Base-by-base conservation (phyloP, 106 monocot species). In the Phalaenopsis aphrodite region DNA sequence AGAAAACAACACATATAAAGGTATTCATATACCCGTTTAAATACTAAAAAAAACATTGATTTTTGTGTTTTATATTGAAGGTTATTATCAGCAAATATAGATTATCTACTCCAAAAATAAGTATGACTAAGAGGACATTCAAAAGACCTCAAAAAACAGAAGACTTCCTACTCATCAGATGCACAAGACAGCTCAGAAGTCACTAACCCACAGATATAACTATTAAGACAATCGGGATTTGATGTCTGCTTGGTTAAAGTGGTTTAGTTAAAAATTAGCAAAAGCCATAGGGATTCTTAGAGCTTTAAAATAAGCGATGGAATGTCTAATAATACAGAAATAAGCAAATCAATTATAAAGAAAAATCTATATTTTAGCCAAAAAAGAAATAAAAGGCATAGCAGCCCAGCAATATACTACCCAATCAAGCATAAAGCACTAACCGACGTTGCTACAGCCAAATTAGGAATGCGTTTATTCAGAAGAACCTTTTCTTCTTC, bases 401-500 rank as follows among this genome's bases (percentile, higher is more conserved):
- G 23, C 37, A n/a, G 30, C 18, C 36, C 18, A 14, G 6, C 4
- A 75, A 75, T 42, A 30, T 21, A 74, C 8, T 38, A 43, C 17
- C 9, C 5, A 12, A 61, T 57, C 47, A 49, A 23, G 45, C 61
- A 71, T 36, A 73, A 39, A 80, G 58, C 19, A 23, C 92, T 86
- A 84, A 98, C 97, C 3, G 92, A 90, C 61, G 90, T 88, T 41
- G 94, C 94, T 65, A 85, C 88, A 41, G 65, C 82, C 47, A 92
- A 71, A 81, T 81, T 85, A 81, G 97, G 97, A 81, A 84, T 84
- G 30, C 88, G 88, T 72, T 87, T 94, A 76, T 98, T 98, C 74
- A 98, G 80, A 41, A 98, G 89, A 78, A 78, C 52, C 49, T 89
- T 98, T 86, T 98, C 97, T 72, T 94, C 97, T 56, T 88, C 43